A percentile compares a stretch with the other conserved stretches of the same genome.
Evolutionary conservation across 2,329 filamentous ascomycete species (phyloP).

Genomic region (Hypocrella siamensis): DNA sequence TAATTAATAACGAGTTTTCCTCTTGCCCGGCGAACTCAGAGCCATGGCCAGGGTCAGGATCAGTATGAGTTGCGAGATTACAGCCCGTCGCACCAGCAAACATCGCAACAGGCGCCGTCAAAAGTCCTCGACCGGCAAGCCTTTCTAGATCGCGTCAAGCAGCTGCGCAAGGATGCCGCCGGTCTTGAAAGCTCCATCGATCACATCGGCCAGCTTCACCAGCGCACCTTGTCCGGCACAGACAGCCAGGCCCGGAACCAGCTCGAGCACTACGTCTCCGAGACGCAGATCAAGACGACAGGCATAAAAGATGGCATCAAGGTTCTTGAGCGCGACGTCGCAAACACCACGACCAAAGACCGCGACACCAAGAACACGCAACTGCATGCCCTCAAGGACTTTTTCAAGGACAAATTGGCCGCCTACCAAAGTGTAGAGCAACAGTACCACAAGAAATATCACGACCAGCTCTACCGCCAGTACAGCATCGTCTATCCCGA

Average conservation of each 20-base stretch:
- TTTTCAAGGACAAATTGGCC: slow-evolving; percentile 57
- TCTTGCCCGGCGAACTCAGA: too few relatives aligned
- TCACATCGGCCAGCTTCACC: slow-evolving; percentile 53
- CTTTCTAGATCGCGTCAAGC: slow-evolving; percentile 52
- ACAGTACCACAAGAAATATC: slow-evolving; percentile 54
- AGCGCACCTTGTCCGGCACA: slow-evolving; percentile 52
- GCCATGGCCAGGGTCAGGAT: too few relatives aligned
- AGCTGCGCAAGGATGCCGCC: slow-evolving; percentile 51
- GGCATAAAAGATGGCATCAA: slow-evolving; percentile 68
- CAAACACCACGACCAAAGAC: slow-evolving; percentile 41
- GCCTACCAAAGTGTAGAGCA: slow-evolving; percentile 58
- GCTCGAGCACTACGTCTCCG: slow-evolving; percentile 50
- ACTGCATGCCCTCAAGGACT: slow-evolving; percentile 51
- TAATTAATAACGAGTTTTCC: too few relatives aligned
- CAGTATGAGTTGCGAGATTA: slow-evolving; percentile 42
- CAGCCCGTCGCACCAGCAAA: slow-evolving; percentile 12
- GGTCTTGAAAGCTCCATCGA: slow-evolving; percentile 51
- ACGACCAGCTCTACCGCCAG: slow-evolving; percentile 65
- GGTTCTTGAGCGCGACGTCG: slow-evolving; percentile 54
- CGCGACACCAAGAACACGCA: slow-evolving; percentile 56
- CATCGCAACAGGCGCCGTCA: slow-evolving; percentile 6
- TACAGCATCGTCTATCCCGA: slow-evolving; percentile 72
- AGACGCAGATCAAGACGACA: slow-evolving; percentile 60
- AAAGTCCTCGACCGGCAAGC: slow-evolving; percentile 41
- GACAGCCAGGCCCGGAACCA: slow-evolving; percentile 39